Evolutionary conservation across 1,284 basidiomycete genomes (phyloP).

Genomic region (Cerioporus squamosus): DNA sequence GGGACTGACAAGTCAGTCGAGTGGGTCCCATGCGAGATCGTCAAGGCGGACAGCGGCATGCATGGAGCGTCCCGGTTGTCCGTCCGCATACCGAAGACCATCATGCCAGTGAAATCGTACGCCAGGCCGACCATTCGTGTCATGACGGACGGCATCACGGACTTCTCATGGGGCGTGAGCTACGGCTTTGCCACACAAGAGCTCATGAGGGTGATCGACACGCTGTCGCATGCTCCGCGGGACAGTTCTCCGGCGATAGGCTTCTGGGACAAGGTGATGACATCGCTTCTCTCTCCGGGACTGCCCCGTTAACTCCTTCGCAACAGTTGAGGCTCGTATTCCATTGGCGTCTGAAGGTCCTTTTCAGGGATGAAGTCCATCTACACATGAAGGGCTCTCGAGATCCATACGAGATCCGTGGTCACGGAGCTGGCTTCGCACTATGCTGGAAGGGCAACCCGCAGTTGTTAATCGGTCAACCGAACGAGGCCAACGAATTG

Average conservation of each 20-base stretch:
- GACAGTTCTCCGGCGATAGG: constrained; percentile 90
- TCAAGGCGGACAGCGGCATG: constrained; percentile 56
- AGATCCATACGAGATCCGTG: constrained; percentile 79
- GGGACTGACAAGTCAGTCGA: constrained; percentile 73
- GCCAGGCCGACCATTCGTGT: constrained; percentile 78
- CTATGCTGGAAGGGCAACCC: constrained; percentile 86
- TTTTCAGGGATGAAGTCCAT: constrained; percentile 79
- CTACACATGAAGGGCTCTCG: constrained; percentile 88
- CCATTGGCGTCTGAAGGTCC: constrained; percentile 81
- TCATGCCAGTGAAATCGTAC: constrained; percentile 96
- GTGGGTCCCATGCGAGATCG: constrained; percentile 72
- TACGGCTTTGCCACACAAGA: constrained; percentile 90
- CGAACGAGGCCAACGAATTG: constrained; percentile 79
- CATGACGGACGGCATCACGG: constrained; percentile 67
- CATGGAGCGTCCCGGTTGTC: constrained; percentile 60
- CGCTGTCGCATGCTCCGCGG: constrained; percentile 77
- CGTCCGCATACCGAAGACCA: constrained; percentile 85
- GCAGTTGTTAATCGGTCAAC: constrained; percentile 73
- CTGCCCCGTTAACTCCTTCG: not conserved
- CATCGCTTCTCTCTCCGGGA: not conserved
- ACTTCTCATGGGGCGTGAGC: constrained; percentile 91
- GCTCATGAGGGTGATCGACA: constrained; percentile 84
- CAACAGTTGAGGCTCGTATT: constrained; percentile 78
- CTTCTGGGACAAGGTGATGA: constrained; percentile 88
- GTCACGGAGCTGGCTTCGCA: constrained; percentile 88